Percentiles rank a stretch among this genome's conserved stretches.
phyloP scores from a whole-genome alignment of 495 filamentous ascomycete species.

The Friedmanniomyces endolithicus region DNA sequence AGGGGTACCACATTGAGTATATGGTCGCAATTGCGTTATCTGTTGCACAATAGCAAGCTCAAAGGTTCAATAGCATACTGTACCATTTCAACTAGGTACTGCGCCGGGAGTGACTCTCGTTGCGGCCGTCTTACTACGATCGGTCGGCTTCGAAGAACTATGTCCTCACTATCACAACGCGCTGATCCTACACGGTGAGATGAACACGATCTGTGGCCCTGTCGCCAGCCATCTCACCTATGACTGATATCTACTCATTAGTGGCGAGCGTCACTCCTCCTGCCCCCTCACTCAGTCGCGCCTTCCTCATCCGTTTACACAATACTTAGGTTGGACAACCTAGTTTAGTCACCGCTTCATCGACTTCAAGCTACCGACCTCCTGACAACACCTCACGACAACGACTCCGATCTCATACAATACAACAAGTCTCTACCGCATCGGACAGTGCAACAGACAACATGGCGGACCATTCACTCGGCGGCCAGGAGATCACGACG shows the following conservation, averaged over 20 bases:
- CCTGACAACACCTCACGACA: not conserved
- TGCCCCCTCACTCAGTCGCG: not conserved
- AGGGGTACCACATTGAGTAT: not conserved
- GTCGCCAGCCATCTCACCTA: too few species aligned
- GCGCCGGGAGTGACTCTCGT: too few species aligned
- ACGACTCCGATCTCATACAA: not conserved
- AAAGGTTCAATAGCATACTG: not conserved
- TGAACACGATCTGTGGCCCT: too few species aligned
- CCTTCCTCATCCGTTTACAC: not conserved
- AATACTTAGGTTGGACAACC: not conserved
- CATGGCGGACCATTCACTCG: not conserved
- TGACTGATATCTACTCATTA: too few species aligned
- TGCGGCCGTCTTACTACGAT: too few species aligned
- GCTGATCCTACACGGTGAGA: too few species aligned
- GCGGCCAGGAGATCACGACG: conserved; percentile 1
- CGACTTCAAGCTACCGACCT: not conserved
- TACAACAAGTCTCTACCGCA: not conserved
- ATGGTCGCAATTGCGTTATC: not conserved
- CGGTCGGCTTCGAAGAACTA: too few species aligned
- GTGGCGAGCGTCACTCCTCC: too few species aligned
- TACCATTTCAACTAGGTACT: not conserved
- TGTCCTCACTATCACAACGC: too few species aligned
- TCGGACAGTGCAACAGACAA: not conserved
- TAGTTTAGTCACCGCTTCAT: not conserved
- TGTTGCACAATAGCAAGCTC: not conserved